These are phyloP conservation scores for Erysiphe neolycopersici DNA, from an alignment of 2,329 filamentous ascomycete genomes.

Conservation along the genomic window DNA sequence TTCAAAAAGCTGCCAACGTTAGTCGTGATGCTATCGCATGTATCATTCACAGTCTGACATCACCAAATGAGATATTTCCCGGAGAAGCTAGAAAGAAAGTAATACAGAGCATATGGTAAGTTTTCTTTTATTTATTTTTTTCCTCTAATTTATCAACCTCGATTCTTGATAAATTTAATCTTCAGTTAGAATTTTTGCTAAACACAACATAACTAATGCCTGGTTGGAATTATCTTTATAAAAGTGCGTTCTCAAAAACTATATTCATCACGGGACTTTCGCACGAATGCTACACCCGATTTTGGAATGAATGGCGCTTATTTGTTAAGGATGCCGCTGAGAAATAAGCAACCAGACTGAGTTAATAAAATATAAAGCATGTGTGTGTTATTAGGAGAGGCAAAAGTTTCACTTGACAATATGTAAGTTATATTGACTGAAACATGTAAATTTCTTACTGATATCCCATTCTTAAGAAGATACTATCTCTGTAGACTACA, in stretches of 20 bases:
- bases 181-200: not conserved
- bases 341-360: not conserved
- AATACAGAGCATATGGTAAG: conserved; percentile 13
- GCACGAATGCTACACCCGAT: conserved; percentile 17
- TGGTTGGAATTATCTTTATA: too few relatives aligned
- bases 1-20: conserved; percentile 8
- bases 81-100: conserved; percentile 5
- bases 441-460: not conserved
- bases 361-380: not conserved
- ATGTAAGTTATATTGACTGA: not conserved
- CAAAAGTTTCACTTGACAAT: not conserved
- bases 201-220: not conserved
- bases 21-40: conserved; percentile 14
- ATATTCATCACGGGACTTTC: conserved; percentile 17
- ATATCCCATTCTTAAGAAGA: too few relatives aligned
- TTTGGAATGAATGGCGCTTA: conserved; percentile 15
- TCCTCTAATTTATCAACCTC: not conserved
- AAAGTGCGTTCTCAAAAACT: conserved; percentile 9
- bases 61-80: conserved; percentile 11
- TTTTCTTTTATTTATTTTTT: conserved; percentile 1
- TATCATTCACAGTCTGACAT: conserved; percentile 14
- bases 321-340: conserved; percentile 11
- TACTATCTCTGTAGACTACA: too few relatives aligned
- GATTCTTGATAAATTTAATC: not conserved
- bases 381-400: not conserved